Percentiles rank a stretch among this genome's conserved stretches.
Conservation (phyloP, 1,139 yeast genomes). For the Arxiozyma slooffiae region DNA sequence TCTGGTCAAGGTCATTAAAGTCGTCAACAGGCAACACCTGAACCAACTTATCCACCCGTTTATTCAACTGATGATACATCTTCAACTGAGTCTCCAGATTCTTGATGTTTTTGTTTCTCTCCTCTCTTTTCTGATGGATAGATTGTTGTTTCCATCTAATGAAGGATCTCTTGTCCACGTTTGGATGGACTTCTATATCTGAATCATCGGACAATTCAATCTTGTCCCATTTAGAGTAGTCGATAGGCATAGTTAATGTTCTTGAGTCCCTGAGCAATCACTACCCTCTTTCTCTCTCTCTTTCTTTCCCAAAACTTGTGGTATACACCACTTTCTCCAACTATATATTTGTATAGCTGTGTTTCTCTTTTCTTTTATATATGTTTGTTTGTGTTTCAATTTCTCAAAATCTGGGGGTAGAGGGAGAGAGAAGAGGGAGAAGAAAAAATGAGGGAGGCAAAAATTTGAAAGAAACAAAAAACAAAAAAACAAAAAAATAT, state of each 20-base stretch:
- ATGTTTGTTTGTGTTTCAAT: too few relatives aligned
- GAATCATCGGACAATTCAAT: constrained; percentile 93
- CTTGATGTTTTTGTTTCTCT: constrained; percentile 66
- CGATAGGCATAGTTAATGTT: constrained; percentile 52
- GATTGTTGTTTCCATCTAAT: constrained; percentile 96
- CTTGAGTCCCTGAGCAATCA: too few relatives aligned
- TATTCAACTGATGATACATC: constrained; percentile 70
- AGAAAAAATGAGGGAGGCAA: too few relatives aligned
- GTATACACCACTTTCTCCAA: too few relatives aligned
- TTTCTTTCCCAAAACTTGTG: too few relatives aligned
- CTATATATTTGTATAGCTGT: too few relatives aligned
- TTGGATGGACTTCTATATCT: constrained; percentile 94
- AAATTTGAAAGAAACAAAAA: too few relatives aligned
- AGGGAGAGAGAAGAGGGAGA: too few relatives aligned
- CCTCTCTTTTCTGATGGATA: constrained; percentile 84
- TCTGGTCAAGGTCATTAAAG: constrained; percentile 34
- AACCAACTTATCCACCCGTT: constrained; percentile 59
- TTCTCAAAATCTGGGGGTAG: too few relatives aligned
- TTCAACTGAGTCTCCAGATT: constrained; percentile 61
- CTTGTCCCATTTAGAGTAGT: constrained; percentile 96
- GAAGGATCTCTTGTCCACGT: constrained; percentile 88
- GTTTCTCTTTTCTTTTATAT: too few relatives aligned
- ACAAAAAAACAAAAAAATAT: too few relatives aligned
- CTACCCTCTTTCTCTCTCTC: too few relatives aligned
- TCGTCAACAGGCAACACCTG: constrained; percentile 31